Percentiles rank a stretch among this genome's conserved stretches.
phyloP scores from a whole-genome alignment of 1,284 basidiomycete species.

The Mixia osmundae region DNA sequence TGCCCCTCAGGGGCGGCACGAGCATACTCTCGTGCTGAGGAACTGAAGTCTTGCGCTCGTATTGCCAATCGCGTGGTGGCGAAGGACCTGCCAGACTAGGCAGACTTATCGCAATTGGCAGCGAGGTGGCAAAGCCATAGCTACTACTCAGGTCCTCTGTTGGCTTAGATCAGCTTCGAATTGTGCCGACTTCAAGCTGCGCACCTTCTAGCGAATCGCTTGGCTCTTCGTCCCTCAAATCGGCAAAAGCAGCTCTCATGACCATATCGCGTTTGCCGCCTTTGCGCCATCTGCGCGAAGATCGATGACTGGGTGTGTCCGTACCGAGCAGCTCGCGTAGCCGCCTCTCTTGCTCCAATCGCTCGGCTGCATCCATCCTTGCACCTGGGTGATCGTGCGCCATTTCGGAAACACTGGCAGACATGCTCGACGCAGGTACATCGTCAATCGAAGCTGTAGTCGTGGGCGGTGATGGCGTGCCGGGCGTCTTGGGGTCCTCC shows the following conservation, averaged over 20 bases:
- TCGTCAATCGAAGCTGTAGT: background rate
- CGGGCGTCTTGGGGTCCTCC: background rate
- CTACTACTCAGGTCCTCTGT: too few species aligned
- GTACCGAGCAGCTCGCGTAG: conserved; percentile 13
- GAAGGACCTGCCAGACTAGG: background rate
- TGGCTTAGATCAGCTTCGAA: too few species aligned
- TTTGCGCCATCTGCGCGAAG: background rate
- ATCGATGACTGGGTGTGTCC: conserved; percentile 13
- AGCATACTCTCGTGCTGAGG: conserved; percentile 5
- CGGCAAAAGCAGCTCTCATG: background rate
- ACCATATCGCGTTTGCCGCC: conserved; percentile 2
- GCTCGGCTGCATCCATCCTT: conserved; percentile 2
- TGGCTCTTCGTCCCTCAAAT: background rate
- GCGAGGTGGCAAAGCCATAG: conserved; percentile 4
- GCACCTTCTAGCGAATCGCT: background rate
- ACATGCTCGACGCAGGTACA: background rate
- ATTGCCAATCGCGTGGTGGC: conserved; percentile 3
- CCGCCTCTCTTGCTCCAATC: conserved; percentile 8
- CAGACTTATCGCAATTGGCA: conserved; percentile 4
- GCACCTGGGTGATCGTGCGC: background rate
- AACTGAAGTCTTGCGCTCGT: conserved; percentile 6
- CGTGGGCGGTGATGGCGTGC: background rate
- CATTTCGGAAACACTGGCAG: too few species aligned
- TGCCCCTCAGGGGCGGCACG: too few species aligned
- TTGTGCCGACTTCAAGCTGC: conserved; percentile 4